Base-by-base conservation (phyloP, 2,329 filamentous ascomycete genomes). In the Chalaropsis thielavioides region DNA sequence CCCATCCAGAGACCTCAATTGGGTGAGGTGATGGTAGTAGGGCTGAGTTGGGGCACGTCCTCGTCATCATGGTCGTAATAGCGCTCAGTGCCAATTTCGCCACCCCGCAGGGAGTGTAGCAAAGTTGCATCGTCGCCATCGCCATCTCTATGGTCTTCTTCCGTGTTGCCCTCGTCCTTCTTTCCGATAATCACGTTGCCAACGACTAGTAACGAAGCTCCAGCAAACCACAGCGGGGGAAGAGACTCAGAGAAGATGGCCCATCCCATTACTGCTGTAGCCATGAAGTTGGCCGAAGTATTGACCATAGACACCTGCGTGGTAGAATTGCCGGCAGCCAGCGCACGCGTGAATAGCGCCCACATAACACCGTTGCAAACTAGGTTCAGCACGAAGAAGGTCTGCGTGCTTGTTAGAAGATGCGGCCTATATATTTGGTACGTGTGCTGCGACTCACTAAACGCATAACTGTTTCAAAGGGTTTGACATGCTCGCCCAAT, bases 261-360 rank as follows among this genome's bases (percentile, higher is more conserved):
- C 61, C 82, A 77, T 31, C 89, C 88, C 22, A 92, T 77, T 6
- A 92, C 69, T 7, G 89, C 89, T 0, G 89, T 92, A 67, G 90
- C 75, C 75, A 92, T 81, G 73, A 92, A 92, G 75, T 92, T 92
- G 65, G 87, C 81, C 15, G 87, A 89, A 2, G 89, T 92, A 74
- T 92, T 92, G 73, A 92, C 84, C 72, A 92, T 87, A 69, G 84
- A 87, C 61, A 92, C 89, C 71, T 90, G 87, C 0, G 89, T 89
- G 8, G 89, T 90, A 1, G 87, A 90, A 66, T 82, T 81, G 15
- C 88, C 87, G 19, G 82, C 80, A 0, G 88, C 84, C n/a, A 92
- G 81, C 63, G 89, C 89, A 61, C 83, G 82, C 6, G 89, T 92
- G 76, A 92, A 92, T 60, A 92, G 81, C 0, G 86, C 84, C 89